Evolutionary conservation across 202 grass and related monocot genomes (phyloP), one percentile per base, ranked within the genome.

Genomic region (Elaeis oleifera): DNA sequence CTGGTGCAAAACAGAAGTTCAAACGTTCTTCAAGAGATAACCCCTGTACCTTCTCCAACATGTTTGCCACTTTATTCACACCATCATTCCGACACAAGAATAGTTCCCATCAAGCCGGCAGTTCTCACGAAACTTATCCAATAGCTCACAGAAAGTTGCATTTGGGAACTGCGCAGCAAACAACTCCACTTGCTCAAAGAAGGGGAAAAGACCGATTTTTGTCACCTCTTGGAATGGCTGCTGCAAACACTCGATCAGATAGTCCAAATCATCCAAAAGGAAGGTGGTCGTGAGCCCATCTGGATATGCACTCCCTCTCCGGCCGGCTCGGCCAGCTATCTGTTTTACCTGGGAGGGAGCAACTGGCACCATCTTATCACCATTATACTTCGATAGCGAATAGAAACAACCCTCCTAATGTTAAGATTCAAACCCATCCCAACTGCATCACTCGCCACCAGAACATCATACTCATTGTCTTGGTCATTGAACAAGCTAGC

Each of bases 361-460:
- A 60, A 96, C 87, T 6, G 70, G 71, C 29, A 86, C 87, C 70
- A 91, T 85, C 66, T 72, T 91, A 39, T 96, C 87, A 50, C 92
- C 92, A 56, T 96, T 96, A 63, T 74, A 91, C 32, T 91, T 96
- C 0, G 70, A 58, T 59, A 96, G 67, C 16, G 53, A 85, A 76
- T 89, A 85, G 64, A 96, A 5, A 91, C 81, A 49, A 96, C 87
- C 62, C 92, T 79, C 39, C 92, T 81, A 54, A 96, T 96, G 74
- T 96, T 91, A 68, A 96, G 88, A 84, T 96, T 96, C 64, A 96
- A 72, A 1, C 92, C 87, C 92, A 96, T 96, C 14, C 92, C 87
- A 2, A 96, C 81, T 0, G 87, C 92, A 67, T 96, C 92, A 60
- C 92, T 96, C 11, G 92, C 92, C 54, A 97, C 84, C 73, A 97